These are phyloP conservation scores for Umbelopsis sp. DNA, from an alignment of 371 early-diverging fungal species.

Conservation along the genomic window DNA sequence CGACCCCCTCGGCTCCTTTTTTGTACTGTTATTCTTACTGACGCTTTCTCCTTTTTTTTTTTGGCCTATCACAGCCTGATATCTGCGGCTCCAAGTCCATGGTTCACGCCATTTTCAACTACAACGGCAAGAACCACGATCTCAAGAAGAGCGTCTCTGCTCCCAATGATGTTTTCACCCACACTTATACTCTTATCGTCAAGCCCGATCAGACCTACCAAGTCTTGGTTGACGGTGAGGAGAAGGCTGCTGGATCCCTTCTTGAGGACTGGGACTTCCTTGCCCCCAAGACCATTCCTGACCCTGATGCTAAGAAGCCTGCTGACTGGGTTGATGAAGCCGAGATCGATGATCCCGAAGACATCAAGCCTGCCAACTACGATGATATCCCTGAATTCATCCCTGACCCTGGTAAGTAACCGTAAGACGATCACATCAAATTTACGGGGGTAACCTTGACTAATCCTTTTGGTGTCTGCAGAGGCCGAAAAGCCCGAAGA, in stretches of 20 bases:
- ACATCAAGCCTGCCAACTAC: conserved; percentile 88
- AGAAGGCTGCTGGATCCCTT: conserved; percentile 70
- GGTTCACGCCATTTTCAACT: conserved; percentile 94
- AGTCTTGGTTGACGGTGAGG: conserved; percentile 81
- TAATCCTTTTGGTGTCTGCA: neutral
- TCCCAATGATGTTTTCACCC: conserved; percentile 77
- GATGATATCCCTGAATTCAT: conserved; percentile 82
- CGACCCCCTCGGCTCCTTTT: neutral
- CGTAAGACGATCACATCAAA: too few relatives aligned
- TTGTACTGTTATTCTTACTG: neutral
- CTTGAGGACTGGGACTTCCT: conserved; percentile 88
- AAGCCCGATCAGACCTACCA: conserved; percentile 89
- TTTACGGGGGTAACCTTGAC: neutral
- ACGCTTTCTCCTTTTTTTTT: neutral
- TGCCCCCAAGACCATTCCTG: conserved; percentile 91
- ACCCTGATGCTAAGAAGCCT: conserved; percentile 91
- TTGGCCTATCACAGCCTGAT: conserved; percentile 69
- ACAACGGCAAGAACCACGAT: conserved; percentile 90
- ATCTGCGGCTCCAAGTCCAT: conserved; percentile 91
- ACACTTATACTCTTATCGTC: conserved; percentile 90
- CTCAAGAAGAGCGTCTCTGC: conserved; percentile 66
- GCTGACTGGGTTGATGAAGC: conserved; percentile 93
- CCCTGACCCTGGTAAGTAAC: conserved; percentile 68
- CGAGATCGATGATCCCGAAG: conserved; percentile 85
- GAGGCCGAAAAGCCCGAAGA: conserved; percentile 88